Base-by-base conservation (phyloP, 2,329 filamentous ascomycete species). In the Colletotrichum siamense region DNA sequence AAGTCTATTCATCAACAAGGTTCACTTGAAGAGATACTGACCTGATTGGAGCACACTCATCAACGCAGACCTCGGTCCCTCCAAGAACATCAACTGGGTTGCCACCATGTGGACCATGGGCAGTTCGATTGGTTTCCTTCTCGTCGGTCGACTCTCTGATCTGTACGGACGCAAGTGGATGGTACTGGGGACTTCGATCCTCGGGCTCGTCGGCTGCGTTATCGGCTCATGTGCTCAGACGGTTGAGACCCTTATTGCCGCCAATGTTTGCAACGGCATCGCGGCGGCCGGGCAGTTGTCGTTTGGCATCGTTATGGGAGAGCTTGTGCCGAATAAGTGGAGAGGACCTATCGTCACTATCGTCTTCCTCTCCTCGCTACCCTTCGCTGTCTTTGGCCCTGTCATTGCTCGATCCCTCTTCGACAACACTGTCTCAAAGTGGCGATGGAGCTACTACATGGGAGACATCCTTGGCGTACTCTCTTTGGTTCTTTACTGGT, bases 361-460 rank as follows among this genome's bases (percentile, higher is more conserved):
- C 61, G 83, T 86, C 36, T 86, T 88, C 75, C 79, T 87, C 18
- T 84, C 83, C 3, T 85, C 83, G 30, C 77, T 86, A 28, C 85
- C 85, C 15, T 86, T 85, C 75, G 85, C 86, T 71, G 83, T 85
- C 32, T 86, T 87, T 72, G 89, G 88, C 0, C 87, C 87, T 22
- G 81, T 89, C 59, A 87, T 90, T 70, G 88, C 88, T 4, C 82
- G 86, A n/a, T 80, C 82, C 5, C 83, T 89, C 49, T 85, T 88
- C 71, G 73, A 83, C 28, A 83, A 87, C 65, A 89, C 88, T 1
- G 80, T 78, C 6, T 79, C 83, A 5, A 81, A 82, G 22, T 91
- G 89, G 88, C 83, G 89, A 55, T 89, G 88, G 87, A 85, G 82
- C 71, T 91, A 88, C 79, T 89, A 88, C 78, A 78, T 90, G 6